A percentile compares a stretch with the other conserved stretches of the same genome.
phyloP scores from a whole-genome alignment of 202 grass and related monocot genomes.

The Digitaria exilis region DNA sequence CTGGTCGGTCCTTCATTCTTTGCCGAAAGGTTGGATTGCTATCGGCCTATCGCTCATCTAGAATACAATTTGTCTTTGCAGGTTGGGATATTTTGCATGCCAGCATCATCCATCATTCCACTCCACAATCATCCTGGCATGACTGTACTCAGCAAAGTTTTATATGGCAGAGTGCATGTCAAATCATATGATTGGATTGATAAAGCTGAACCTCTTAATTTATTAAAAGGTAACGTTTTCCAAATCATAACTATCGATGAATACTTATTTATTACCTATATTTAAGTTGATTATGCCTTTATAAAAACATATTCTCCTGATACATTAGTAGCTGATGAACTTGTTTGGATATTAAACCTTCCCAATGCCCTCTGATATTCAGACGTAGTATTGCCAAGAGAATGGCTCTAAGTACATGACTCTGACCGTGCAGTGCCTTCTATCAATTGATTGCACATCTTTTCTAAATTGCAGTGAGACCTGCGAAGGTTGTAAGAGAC shows the following conservation, averaged over 20 bases:
- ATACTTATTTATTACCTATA: background rate
- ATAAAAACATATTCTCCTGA: background rate
- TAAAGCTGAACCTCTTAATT: conserved; percentile 42
- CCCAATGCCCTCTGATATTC: background rate
- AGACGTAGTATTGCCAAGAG: background rate
- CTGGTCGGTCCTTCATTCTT: background rate
- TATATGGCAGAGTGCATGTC: conserved; percentile 79
- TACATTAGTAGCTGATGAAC: background rate
- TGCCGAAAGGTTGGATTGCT: too few relatives aligned
- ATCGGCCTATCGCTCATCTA: too few relatives aligned
- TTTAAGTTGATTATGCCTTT: too few relatives aligned
- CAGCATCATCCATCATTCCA: conserved; percentile 88
- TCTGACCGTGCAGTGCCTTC: background rate
- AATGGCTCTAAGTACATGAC: background rate
- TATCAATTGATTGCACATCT: background rate
- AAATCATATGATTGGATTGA: conserved; percentile 90
- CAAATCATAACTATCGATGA: background rate
- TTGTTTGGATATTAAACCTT: background rate
- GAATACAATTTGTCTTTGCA: conserved; percentile 35
- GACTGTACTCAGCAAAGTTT: conserved; percentile 89
- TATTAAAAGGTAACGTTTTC: conserved; percentile 54
- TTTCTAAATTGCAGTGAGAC: conserved; percentile 43
- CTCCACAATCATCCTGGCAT: conserved; percentile 97
- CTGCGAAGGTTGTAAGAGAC: conserved; percentile 69
- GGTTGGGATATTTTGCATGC: conserved; percentile 98